Conservation (phyloP, 2,329 filamentous ascomycete species). For the Xylaria sp. region DNA sequence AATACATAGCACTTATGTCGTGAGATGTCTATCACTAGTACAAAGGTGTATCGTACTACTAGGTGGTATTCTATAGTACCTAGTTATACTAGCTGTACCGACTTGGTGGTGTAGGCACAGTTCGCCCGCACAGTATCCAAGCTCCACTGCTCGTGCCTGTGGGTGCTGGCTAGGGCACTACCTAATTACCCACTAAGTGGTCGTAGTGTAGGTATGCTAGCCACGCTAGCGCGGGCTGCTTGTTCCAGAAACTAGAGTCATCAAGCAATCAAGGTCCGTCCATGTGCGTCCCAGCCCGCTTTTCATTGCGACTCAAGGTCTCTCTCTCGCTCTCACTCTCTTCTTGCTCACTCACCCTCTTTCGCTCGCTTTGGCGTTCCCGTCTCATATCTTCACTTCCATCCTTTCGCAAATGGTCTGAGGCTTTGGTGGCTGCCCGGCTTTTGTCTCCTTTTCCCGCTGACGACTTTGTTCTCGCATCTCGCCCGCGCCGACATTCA, state of each 20-base stretch:
- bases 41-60: no score
- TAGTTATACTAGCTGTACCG: no score
- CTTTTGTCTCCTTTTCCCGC: neutral
- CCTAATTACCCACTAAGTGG: no score
- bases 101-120: no score
- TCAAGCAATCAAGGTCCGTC: conserved; percentile 25
- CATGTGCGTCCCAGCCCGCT: conserved; percentile 25
- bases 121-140: no score
- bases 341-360: neutral
- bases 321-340: conserved; percentile 11
- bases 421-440: conserved; percentile 19
- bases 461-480: neutral
- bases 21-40: no score
- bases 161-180: no score
- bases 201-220: no score
- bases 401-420: conserved; percentile 18
- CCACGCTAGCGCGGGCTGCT: conserved; percentile 2
- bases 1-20: no score
- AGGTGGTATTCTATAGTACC: no score
- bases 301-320: conserved; percentile 19
- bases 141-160: no score
- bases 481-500: neutral
- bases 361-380: conserved; percentile 7
- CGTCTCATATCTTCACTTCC: conserved; percentile 8
- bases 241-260: conserved; percentile 28